phyloP scores from a whole-genome alignment of 164 flowering plant species.

The Macadamia integrifolia region DNA sequence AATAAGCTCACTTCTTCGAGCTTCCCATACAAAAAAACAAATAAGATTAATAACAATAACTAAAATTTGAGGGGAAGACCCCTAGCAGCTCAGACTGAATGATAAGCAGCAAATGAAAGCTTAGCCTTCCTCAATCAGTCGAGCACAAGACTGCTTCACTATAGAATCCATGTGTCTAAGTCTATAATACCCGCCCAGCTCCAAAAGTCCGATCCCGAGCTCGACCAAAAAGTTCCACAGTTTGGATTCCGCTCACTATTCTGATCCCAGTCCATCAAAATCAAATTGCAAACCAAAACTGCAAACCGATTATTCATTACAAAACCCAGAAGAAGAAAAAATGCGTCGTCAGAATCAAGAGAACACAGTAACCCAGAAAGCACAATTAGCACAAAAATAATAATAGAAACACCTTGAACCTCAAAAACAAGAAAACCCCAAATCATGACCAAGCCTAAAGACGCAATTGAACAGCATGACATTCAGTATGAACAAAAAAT shows the following conservation, averaged over 20 bases:
- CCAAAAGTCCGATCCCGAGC: conserved; percentile 4
- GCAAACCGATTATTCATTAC: no score
- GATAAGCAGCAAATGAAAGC: not conserved
- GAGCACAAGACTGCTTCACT: not conserved
- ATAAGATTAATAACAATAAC: not conserved
- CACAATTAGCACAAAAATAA: not conserved
- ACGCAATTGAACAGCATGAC: not conserved
- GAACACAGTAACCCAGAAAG: not conserved
- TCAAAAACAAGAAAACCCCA: not conserved
- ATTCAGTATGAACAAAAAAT: conserved; percentile 6
- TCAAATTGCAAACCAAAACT: no score
- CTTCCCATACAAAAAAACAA: conserved; percentile 18
- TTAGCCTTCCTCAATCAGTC: not conserved
- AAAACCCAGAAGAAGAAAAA: no score
- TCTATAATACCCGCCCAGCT: conserved; percentile 4
- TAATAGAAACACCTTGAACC: no score
- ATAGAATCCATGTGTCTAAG: conserved; percentile 3
- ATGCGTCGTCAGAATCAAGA: conserved; percentile 1
- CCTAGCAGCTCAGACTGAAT: not conserved
- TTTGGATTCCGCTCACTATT: no score
- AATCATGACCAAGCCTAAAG: not conserved
- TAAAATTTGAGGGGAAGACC: not conserved
- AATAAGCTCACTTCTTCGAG: conserved; percentile 11
- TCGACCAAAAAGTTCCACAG: no score
- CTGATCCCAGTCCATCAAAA: no score